Evolutionary conservation across 306 rosid species (phyloP).

Genomic region (Glycine latifolia): DNA sequence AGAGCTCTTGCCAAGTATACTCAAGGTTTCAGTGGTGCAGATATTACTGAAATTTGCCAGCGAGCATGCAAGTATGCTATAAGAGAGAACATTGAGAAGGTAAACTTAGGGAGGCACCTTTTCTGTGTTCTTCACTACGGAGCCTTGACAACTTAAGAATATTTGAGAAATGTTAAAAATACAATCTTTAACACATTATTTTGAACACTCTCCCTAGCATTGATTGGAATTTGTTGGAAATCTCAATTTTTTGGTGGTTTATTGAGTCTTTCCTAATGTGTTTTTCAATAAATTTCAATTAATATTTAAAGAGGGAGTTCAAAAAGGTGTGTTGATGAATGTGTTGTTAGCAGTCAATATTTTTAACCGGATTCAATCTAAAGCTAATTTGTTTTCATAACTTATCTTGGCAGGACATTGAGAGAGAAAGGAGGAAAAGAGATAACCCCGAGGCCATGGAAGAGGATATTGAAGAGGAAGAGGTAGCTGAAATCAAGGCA

Average conservation of each 20-base stretch:
- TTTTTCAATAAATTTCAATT: background rate
- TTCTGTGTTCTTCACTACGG: conserved; percentile 33
- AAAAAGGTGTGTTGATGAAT: too few relatives aligned
- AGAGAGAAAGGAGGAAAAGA: conserved; percentile 83
- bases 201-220: too few relatives aligned
- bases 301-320: too few relatives aligned
- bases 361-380: background rate
- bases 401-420: conserved; percentile 72
- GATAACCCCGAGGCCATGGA: conserved; percentile 98
- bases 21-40: conserved; percentile 98
- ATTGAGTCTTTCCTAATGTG: background rate
- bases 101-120: conserved; percentile 37
- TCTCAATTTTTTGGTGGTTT: background rate
- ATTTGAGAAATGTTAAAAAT: background rate
- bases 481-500: conserved; percentile 89
- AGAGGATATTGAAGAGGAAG: conserved; percentile 83
- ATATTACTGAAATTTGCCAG: conserved; percentile 96
- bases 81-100: conserved; percentile 97
- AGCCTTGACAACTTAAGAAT: background rate
- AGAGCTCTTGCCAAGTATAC: conserved; percentile 97
- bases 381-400: background rate
- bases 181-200: background rate
- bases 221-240: background rate
- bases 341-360: too few relatives aligned
- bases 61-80: conserved; percentile 98